Percentiles rank a stretch among this genome's conserved stretches.
These are phyloP conservation scores for Colletotrichum cordylinicola DNA, from an alignment of 2,329 filamentous ascomycete species.

Conservation along the genomic window DNA sequence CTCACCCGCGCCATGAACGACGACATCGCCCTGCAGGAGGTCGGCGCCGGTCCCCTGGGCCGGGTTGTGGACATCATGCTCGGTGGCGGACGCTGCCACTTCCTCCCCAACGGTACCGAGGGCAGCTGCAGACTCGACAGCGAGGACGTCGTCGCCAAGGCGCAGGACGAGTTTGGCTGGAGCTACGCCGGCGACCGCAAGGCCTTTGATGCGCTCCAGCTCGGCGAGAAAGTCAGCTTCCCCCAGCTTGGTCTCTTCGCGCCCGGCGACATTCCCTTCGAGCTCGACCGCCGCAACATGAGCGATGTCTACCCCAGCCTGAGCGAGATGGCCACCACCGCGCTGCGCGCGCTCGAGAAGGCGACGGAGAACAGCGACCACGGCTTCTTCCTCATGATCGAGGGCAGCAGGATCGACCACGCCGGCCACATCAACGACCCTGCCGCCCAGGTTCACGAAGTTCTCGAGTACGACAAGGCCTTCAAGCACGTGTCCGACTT, in stretches of 20 bases:
- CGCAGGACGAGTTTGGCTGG: constrained; percentile 79
- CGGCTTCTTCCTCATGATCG: constrained; percentile 99
- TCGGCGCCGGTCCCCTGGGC: constrained; percentile 86
- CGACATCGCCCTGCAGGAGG: constrained; percentile 88
- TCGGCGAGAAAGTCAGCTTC: constrained; percentile 72
- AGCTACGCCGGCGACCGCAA: constrained; percentile 75
- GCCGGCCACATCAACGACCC: constrained; percentile 88
- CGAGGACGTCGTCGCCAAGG: constrained; percentile 75
- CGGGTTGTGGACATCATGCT: constrained; percentile 90
- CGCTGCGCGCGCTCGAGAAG: constrained; percentile 77
- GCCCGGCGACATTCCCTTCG: constrained; percentile 83
- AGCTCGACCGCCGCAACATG: constrained; percentile 85
- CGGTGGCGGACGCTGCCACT: constrained; percentile 92
- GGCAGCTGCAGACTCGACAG: constrained; percentile 85
- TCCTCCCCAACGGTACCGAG: constrained; percentile 79
- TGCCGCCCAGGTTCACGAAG: constrained; percentile 85
- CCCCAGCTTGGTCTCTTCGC: constrained; percentile 90
- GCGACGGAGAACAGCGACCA: constrained; percentile 85
- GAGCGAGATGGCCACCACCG: constrained; percentile 88
- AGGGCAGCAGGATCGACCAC: constrained; percentile 95
- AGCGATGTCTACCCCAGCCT: constrained; percentile 85
- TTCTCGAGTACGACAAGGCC: constrained; percentile 91
- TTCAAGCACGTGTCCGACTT: constrained; percentile 87
- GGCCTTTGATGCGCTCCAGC: constrained; percentile 76
- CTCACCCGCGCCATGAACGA: constrained; percentile 82